Evolutionary conservation across 164 flowering plant species (phyloP), one percentile per base, ranked within the genome.

Genomic region (Dillenia turbinata): DNA sequence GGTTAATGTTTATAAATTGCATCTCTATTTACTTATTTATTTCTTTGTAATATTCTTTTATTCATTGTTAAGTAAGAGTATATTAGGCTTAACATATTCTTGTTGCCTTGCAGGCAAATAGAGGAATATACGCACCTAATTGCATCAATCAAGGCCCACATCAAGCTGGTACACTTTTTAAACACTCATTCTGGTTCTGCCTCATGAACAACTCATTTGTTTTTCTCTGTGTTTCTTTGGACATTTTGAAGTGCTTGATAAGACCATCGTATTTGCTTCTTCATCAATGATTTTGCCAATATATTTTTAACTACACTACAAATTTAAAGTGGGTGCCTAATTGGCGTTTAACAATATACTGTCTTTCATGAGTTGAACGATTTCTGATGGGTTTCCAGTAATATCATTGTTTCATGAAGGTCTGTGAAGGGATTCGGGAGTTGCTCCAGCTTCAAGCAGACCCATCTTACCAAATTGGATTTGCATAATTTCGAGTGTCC

Each of bases 131-230:
- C 96, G 5, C 79, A 58, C 12, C 70, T 72, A 44, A 82, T 93
- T 68, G 94, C 92, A 52, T 77, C 86, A n/a, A 89, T 93, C 64
- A 90, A 93, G 80, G 83, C 90, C 22, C 92, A 86, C 59, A 93
- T 93, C 61, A 90, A 90, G 81, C 52, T 90, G 94, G 98, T 93
- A 86, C 48, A 77, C 49, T 49, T 33, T 33, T 7, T 33, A 5
- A 33, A 33, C 33, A 26, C 33, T 26, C 33, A 5, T 26, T 26
- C 33, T 26, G 33, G 33, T 26, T 26, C 3, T 56, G 9, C 9
- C 16, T 54, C 10, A n/a, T n/a, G n/a, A 8, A 12, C 9, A 10
- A 5, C 2, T 47, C 2, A 33, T 57, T 49, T 16, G 24, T 47
- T 52, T 19, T 14, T 51, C 9, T 11, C 22, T 47, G 9, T 44